phyloP scores from a whole-genome alignment of 2,329 filamentous ascomycete species.

The Acephala macrosclerotiorum region DNA sequence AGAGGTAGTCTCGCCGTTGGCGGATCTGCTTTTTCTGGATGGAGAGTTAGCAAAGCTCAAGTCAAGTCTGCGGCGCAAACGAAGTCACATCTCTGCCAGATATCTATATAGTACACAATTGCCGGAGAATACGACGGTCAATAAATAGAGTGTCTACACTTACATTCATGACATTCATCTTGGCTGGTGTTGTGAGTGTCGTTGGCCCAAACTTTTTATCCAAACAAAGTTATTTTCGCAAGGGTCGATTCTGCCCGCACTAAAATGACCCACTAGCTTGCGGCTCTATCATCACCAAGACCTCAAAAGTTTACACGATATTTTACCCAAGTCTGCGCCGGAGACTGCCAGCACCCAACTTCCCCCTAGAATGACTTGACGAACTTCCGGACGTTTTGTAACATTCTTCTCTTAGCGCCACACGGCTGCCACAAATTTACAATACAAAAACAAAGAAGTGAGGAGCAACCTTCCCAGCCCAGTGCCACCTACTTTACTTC shows the following conservation, averaged over 20 bases:
- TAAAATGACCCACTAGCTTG: slow-evolving; percentile 27
- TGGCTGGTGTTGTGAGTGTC: slow-evolving; percentile 19
- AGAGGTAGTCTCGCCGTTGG: slow-evolving; percentile 86
- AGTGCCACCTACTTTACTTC: slow-evolving; percentile 18
- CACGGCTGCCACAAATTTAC: slow-evolving; percentile 36
- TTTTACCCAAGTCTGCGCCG: slow-evolving; percentile 24
- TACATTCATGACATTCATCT: slow-evolving; percentile 39
- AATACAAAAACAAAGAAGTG: slow-evolving; percentile 31
- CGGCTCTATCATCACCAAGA: slow-evolving; percentile 28
- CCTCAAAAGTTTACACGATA: slow-evolving; percentile 19
- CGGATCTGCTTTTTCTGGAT: slow-evolving; percentile 73
- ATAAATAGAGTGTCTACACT: too few species aligned
- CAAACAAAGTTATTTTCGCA: slow-evolving; percentile 29
- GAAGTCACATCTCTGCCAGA: not conserved
- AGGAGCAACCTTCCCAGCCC: slow-evolving; percentile 15
- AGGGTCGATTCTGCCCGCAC: slow-evolving; percentile 29
- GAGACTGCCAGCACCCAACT: slow-evolving; percentile 24
- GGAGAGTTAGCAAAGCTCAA: slow-evolving; percentile 27
- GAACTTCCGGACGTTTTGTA: slow-evolving; percentile 31
- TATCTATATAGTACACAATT: not conserved
- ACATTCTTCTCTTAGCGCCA: slow-evolving; percentile 40
- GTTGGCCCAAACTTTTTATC: slow-evolving; percentile 15
- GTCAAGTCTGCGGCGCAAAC: slow-evolving; percentile 1
- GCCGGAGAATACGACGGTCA: slow-evolving; percentile 2
- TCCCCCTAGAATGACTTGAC: slow-evolving; percentile 43